phyloP scores from a whole-genome alignment of 176 grass and related monocot species.

The Eleusine indica region DNA sequence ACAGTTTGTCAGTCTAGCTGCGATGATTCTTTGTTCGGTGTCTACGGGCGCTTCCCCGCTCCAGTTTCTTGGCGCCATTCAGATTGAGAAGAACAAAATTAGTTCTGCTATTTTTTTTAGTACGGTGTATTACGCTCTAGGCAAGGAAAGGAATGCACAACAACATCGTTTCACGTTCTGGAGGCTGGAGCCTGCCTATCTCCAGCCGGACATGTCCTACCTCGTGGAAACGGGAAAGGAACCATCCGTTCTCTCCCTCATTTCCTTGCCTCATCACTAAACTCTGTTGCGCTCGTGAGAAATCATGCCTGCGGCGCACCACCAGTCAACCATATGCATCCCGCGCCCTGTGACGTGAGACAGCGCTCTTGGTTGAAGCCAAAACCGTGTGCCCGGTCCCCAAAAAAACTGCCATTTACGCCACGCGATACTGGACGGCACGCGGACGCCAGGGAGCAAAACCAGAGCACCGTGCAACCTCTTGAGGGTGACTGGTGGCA shows the following conservation, averaged over 20 bases:
- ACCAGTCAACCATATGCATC: not conserved
- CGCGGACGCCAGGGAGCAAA: not conserved
- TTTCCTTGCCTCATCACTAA: not conserved
- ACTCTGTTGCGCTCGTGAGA: not conserved
- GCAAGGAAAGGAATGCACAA: too few relatives aligned
- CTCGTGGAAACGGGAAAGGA: not conserved
- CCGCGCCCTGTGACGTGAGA: not conserved
- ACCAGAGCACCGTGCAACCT: not conserved
- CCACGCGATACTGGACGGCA: not conserved
- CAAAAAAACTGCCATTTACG: not conserved
- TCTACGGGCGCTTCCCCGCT: too few relatives aligned
- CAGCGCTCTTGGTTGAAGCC: not conserved
- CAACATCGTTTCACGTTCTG: not conserved
- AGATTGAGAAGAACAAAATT: not conserved
- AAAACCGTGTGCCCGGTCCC: not conserved
- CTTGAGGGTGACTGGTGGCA: not conserved
- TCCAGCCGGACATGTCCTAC: not conserved
- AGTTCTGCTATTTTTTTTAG: not conserved
- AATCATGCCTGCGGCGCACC: not conserved
- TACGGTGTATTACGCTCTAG: too few relatives aligned
- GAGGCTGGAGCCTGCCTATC: not conserved
- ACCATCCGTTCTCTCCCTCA: not conserved
- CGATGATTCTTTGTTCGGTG: not conserved
- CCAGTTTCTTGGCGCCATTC: not conserved
- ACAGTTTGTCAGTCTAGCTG: not conserved